phyloP scores from a whole-genome alignment of 192 early-diverging fungal species.

The Coemansia sp. region DNA sequence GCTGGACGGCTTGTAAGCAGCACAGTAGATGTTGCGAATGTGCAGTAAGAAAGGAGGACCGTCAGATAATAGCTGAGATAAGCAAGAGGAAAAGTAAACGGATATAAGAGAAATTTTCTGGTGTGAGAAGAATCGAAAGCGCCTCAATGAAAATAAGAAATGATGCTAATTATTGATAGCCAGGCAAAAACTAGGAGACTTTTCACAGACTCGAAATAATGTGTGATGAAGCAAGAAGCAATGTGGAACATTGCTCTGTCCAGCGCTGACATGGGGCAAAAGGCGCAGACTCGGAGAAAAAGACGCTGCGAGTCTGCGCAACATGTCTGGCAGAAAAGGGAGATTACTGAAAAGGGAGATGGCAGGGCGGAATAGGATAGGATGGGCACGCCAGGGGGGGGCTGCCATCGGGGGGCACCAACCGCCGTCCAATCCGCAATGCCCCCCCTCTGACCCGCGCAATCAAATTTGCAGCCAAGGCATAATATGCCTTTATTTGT shows the following conservation, averaged over 20 bases:
- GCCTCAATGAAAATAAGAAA: slow-evolving; percentile 16
- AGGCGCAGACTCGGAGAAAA: too few species aligned
- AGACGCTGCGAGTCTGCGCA: too few species aligned
- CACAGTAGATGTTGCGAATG: slow-evolving; percentile 17
- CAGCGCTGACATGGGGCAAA: not conserved
- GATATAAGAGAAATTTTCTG: slow-evolving; percentile 11
- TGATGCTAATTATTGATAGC: slow-evolving; percentile 13
- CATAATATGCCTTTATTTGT: slow-evolving; percentile 18
- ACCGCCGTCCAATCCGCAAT: too few species aligned
- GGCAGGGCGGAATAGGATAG: too few species aligned
- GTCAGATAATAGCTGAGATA: slow-evolving; percentile 10
- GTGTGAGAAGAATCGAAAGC: slow-evolving; percentile 21
- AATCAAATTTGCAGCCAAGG: slow-evolving; percentile 2
- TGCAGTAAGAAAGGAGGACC: slow-evolving; percentile 2
- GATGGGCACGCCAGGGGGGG: slow-evolving; percentile 1
- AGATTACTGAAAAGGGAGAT: too few species aligned
- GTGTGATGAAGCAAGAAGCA: slow-evolving; percentile 1
- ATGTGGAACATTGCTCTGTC: not conserved
- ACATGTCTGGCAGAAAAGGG: too few species aligned
- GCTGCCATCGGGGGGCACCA: too few species aligned
- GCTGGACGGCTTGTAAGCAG: not conserved
- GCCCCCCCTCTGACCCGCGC: slow-evolving; percentile 9
- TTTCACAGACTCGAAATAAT: slow-evolving; percentile 2
- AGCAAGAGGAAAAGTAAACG: slow-evolving; percentile 7
- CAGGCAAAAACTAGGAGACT: not conserved